Conservation (phyloP, 2,329 filamentous ascomycete genomes). For the Hypoxylon sp. region DNA sequence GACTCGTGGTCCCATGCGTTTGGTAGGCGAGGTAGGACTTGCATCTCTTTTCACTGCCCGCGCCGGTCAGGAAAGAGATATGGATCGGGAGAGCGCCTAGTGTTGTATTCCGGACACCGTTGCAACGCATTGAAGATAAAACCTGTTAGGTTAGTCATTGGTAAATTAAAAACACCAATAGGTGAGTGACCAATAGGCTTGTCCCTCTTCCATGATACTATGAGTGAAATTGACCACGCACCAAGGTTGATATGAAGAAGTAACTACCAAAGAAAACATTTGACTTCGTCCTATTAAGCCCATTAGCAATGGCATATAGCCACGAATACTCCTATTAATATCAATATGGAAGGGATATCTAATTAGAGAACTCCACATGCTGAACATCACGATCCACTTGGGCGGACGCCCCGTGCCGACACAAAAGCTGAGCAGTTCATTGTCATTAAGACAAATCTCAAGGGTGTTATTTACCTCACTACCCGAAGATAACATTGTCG, state of each 20-base stretch:
- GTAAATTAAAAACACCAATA: neutral
- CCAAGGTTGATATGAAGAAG: no score
- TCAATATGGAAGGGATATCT: no score
- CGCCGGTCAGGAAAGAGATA: slow-evolving; percentile 10
- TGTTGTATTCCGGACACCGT: slow-evolving; percentile 25
- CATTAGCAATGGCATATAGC: no score
- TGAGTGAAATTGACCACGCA: no score
- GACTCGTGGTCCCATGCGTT: slow-evolving; percentile 17
- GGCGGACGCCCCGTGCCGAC: no score
- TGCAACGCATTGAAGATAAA: slow-evolving; percentile 2
- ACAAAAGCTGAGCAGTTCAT: no score
- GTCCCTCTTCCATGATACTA: no score
- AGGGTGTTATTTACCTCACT: neutral
- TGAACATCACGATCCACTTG: no score
- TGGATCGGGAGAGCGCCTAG: slow-evolving; percentile 18
- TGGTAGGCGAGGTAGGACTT: slow-evolving; percentile 26
- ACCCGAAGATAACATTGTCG: neutral
- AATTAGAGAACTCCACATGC: no score
- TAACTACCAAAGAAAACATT: no score
- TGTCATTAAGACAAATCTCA: neutral
- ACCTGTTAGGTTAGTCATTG: neutral
- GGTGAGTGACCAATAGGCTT: neutral
- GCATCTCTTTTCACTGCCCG: slow-evolving; percentile 4
- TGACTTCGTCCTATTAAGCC: no score
- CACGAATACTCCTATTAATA: no score